These are phyloP conservation scores for Podospora anserina DNA, from an alignment of 495 filamentous ascomycete species.

Conservation along the genomic window DNA sequence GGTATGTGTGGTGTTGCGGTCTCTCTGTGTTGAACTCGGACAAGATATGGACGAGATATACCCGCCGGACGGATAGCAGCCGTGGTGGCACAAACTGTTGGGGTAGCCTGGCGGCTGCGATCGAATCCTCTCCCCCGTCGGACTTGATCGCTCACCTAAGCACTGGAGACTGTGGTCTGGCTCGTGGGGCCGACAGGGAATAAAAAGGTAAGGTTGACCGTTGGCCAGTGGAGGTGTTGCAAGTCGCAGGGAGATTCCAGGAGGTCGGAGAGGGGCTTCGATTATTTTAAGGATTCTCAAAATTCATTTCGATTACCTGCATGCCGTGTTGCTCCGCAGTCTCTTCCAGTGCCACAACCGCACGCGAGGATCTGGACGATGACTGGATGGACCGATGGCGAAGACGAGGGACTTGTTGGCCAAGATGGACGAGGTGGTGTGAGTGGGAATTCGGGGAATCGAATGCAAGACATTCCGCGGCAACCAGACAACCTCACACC, in stretches of 20 bases:
- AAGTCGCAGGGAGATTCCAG: constrained; percentile 3
- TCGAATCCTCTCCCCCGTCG: background rate
- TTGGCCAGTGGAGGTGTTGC: constrained; percentile 2
- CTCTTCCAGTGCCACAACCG: background rate
- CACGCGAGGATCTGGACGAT: background rate
- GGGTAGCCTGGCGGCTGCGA: background rate
- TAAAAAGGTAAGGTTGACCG: background rate
- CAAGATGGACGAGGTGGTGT: background rate
- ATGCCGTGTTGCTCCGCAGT: background rate
- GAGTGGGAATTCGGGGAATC: background rate
- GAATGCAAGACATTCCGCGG: background rate
- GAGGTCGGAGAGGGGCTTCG: background rate
- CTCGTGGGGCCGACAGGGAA: constrained; percentile 1
- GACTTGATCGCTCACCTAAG: background rate
- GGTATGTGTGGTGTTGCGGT: background rate
- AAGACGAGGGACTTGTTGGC: background rate
- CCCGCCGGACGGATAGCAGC: background rate
- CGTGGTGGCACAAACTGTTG: background rate
- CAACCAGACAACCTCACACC: background rate
- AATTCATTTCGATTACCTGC: background rate
- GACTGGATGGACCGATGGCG: background rate
- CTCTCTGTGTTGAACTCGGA: background rate
- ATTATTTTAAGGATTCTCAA: background rate
- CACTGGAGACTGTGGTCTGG: background rate
- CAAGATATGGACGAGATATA: background rate